phyloP scores from a whole-genome alignment of 2,329 filamentous ascomycete species.

The Purpureocillium takamizusanense region DNA sequence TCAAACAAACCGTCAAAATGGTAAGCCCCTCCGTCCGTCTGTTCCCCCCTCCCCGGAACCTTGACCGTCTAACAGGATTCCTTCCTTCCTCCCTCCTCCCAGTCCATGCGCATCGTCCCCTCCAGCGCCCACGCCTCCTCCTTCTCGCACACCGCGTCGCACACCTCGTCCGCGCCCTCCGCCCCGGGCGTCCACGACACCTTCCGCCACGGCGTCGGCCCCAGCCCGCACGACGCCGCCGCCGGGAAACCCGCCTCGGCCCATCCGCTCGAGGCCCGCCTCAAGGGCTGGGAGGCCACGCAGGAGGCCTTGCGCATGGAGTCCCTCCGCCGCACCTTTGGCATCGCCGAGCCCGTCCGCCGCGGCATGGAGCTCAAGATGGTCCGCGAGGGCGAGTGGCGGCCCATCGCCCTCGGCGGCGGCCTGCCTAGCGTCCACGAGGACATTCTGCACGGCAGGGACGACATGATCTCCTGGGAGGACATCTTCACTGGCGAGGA shows the following conservation, averaged over 20 bases:
- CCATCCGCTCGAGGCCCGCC: conserved; percentile 87
- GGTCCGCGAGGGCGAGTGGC: conserved; percentile 70
- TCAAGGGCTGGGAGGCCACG: conserved; percentile 82
- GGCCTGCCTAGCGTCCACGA: conserved; percentile 64
- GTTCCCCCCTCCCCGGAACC: background rate
- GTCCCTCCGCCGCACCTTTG: conserved; percentile 76
- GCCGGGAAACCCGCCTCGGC: conserved; percentile 42
- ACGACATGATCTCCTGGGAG: conserved; percentile 79
- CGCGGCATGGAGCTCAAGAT: conserved; percentile 95
- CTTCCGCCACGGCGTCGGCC: conserved; percentile 73
- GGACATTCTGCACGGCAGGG: conserved; percentile 76
- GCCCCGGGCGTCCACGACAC: conserved; percentile 91
- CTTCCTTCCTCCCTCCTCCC: conserved; percentile 13
- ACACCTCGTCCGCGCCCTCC: conserved; percentile 69
- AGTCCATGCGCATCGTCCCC: conserved; percentile 89
- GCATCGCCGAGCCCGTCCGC: conserved; percentile 84
- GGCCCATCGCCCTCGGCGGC: conserved; percentile 58
- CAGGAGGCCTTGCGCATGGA: conserved; percentile 86
- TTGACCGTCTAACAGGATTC: conserved; percentile 3
- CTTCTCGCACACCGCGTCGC: conserved; percentile 46
- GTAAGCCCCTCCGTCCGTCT: conserved; percentile 24
- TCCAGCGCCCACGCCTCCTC: conserved; percentile 54
- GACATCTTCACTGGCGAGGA: conserved; percentile 83
- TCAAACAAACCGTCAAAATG: conserved; percentile 35
- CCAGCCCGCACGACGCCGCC: conserved; percentile 41